Conservation (phyloP, 495 filamentous ascomycete species). For the Aspergillus panamensis region DNA sequence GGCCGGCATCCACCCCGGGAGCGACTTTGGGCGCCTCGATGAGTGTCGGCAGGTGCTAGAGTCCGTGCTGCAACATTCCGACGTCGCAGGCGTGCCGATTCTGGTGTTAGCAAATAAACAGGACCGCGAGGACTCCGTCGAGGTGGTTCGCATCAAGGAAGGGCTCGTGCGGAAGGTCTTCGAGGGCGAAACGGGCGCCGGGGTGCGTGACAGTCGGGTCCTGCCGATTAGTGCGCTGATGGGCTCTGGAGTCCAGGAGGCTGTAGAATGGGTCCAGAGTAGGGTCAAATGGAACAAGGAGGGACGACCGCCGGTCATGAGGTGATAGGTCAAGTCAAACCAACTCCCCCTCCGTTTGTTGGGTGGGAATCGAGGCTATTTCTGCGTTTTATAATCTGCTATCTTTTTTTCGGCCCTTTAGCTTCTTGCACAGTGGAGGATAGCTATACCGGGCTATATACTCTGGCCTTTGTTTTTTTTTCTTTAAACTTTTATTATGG, state of each 20-base stretch:
- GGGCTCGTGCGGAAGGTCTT: slow-evolving; percentile 90
- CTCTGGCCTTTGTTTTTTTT: background rate
- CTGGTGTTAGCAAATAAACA: slow-evolving; percentile 96
- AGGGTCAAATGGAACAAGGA: slow-evolving; percentile 97
- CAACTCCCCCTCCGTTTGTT: too few species aligned
- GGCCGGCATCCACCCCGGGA: slow-evolving; percentile 43
- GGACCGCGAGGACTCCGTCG: slow-evolving; percentile 93
- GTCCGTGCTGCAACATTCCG: slow-evolving; percentile 73
- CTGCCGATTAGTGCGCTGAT: slow-evolving; percentile 87
- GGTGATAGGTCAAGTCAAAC: slow-evolving; percentile 53
- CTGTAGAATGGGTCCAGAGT: slow-evolving; percentile 90
- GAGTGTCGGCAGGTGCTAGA: slow-evolving; percentile 89
- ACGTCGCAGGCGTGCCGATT: slow-evolving; percentile 86
- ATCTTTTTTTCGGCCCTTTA: background rate
- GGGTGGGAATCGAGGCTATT: background rate
- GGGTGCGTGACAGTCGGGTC: slow-evolving; percentile 84
- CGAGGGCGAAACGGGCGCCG: slow-evolving; percentile 82
- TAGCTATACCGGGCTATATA: background rate
- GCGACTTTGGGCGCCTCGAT: slow-evolving; percentile 64
- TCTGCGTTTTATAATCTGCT: background rate
- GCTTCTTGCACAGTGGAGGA: background rate
- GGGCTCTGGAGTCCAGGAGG: slow-evolving; percentile 87
- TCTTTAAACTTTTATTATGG: slow-evolving; percentile 11
- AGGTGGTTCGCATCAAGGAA: slow-evolving; percentile 96
- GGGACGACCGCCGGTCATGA: slow-evolving; percentile 85